Evolutionary conservation across 108 stramenopile genomes (phyloP), one percentile per base, ranked within the genome.

Genomic region (Parietichytrium sp.): DNA sequence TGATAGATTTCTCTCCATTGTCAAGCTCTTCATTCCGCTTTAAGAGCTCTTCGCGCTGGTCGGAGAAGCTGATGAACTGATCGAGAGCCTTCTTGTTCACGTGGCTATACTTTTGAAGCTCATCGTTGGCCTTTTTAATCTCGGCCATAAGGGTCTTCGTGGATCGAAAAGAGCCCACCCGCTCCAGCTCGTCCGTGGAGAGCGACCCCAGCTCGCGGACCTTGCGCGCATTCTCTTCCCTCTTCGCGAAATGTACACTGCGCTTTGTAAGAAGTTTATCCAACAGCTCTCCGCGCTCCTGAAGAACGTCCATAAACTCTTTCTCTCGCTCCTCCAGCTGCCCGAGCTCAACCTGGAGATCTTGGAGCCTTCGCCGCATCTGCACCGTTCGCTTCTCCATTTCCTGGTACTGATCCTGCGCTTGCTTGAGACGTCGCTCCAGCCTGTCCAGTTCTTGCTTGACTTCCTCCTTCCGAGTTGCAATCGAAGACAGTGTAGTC

Each of bases 41-140:
- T 61, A 98, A 81, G 20, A 99, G 91, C 30, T 85, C 80, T 61
- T 95, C 94, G 33, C 97, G 92, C 88, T 98, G 95, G 50, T 99
- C 96, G 47, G 88, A 91, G 86, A 99, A 99, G 86, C 93, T 96
- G 27, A 97, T 93, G 84, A 91, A 98, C 86, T 99, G 99, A 86
- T 98, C 97, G 54, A 95, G 95, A 0, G 99, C 99, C 88, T 99
- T 99, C 86, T 97, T 98, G 93, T 99, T 99, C 52, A 99, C 97
- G 78, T 98, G 96, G 38, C 92, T 92, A 86, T 94, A 98, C 84
- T 96, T 94, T 79, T 97, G 95, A 80, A 97, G 88, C 54, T 93
- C 89, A 82, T 94, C 93, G 85, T 97, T 94, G 83, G 92, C 92
- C 23, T 88, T 85, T 54, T 97, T 94, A 55, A 99, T 87, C 42